These are phyloP conservation scores for Tritrichomonas musculus DNA, from an alignment of 208 protist species.

Conservation along the genomic window DNA sequence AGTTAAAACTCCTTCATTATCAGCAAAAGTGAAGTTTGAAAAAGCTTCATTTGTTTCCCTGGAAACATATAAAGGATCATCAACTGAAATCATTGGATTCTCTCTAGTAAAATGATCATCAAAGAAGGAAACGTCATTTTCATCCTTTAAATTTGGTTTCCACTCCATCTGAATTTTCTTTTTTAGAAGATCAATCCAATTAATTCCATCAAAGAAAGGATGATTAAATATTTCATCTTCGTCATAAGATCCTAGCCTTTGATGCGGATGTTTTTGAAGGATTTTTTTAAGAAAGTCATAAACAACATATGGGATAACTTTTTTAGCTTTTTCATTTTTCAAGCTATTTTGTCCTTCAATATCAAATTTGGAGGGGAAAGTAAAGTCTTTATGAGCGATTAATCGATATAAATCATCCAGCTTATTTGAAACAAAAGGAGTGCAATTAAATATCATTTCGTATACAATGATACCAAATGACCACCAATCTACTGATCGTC, in stretches of 20 bases:
- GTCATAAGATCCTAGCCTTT: constrained; percentile 19
- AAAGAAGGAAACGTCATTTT: constrained; percentile 36
- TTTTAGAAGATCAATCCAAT: constrained; percentile 28
- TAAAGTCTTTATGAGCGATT: constrained; percentile 48
- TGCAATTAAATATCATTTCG: not conserved
- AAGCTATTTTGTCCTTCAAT: not conserved
- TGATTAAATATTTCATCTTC: constrained; percentile 39
- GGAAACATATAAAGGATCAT: not conserved
- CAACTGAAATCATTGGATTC: not conserved
- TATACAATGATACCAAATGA: not conserved
- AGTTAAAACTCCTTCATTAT: too few relatives aligned
- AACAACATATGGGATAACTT: constrained; percentile 47
- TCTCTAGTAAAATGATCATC: constrained; percentile 38
- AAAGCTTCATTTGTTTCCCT: too few relatives aligned
- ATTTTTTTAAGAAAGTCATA: constrained; percentile 27
- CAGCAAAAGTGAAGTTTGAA: too few relatives aligned
- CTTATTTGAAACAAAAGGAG: constrained; percentile 53
- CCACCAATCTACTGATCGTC: not conserved
- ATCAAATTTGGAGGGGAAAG: constrained; percentile 9
- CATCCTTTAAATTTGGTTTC: not conserved
- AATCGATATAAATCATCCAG: constrained; percentile 57
- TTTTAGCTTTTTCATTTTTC: too few relatives aligned
- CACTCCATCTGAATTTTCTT: constrained; percentile 36
- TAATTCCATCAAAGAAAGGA: constrained; percentile 33
- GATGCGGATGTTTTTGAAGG: constrained; percentile 34